Conservation (phyloP, 345 rosid genomes). For the Arabis hirsuta region DNA sequence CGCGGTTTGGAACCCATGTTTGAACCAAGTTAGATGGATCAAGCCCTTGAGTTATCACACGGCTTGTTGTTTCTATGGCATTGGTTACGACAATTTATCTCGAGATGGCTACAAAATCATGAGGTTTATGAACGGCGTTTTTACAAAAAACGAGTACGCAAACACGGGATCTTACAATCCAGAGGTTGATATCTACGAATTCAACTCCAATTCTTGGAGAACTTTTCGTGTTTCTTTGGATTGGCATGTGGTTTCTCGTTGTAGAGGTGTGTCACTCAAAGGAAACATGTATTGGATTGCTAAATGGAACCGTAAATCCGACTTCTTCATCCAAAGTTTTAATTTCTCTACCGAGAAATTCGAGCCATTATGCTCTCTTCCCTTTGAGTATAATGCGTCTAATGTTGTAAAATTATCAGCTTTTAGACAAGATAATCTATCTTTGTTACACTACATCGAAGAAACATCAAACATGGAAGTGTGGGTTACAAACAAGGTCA, state of each 20-base stretch:
- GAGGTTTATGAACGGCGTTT: background rate
- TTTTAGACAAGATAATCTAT: slow-evolving; percentile 17
- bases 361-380: slow-evolving; percentile 27
- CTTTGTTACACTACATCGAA: slow-evolving; percentile 10
- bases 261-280: slow-evolving; percentile 28
- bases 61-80: background rate
- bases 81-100: slow-evolving; percentile 25
- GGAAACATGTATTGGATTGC: slow-evolving; percentile 42
- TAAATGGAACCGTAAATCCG: background rate
- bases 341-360: slow-evolving; percentile 24
- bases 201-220: slow-evolving; percentile 22
- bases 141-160: slow-evolving; percentile 1
- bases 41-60: background rate
- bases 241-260: slow-evolving; percentile 16
- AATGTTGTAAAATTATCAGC: slow-evolving; percentile 22
- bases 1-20: slow-evolving; percentile 33
- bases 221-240: slow-evolving; percentile 13
- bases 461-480: slow-evolving; percentile 13
- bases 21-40: slow-evolving; percentile 32
- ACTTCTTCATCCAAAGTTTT: slow-evolving; percentile 20
- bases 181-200: slow-evolving; percentile 9
- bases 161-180: background rate
- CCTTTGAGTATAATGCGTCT: background rate
- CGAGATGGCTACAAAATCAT: slow-evolving; percentile 23
- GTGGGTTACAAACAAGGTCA: slow-evolving; percentile 16